Percentiles rank a stretch among this genome's conserved stretches.
Evolutionary conservation across 805 yeast species (phyloP).

Genomic region (Osmozyma mogii): DNA sequence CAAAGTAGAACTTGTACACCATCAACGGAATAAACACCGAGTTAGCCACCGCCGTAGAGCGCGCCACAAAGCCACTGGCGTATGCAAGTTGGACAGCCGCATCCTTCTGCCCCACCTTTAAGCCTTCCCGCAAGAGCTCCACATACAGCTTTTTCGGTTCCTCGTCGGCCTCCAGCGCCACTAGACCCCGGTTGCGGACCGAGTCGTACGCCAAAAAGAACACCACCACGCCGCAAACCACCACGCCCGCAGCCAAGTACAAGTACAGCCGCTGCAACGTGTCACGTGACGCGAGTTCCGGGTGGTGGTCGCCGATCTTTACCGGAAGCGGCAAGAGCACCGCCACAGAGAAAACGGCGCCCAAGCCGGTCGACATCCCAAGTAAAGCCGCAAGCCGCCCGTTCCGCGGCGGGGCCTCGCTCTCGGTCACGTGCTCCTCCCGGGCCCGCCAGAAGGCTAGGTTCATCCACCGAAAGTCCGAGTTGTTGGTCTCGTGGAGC

Average conservation of each 20-base stretch:
- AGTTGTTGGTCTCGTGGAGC: conserved; percentile 46
- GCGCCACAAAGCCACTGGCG: conserved; percentile 53
- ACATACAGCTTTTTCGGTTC: conserved; percentile 20
- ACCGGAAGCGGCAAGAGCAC: conserved; percentile 52
- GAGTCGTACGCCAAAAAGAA: conserved; percentile 39
- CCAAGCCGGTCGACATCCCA: conserved; percentile 57
- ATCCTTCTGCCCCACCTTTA: conserved; percentile 37
- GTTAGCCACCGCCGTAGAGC: conserved; percentile 52
- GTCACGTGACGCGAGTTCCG: conserved; percentile 26
- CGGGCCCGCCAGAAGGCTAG: conserved; percentile 19
- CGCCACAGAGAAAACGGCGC: conserved; percentile 58
- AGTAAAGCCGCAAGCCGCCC: conserved; percentile 55
- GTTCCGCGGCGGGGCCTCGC: conserved; percentile 6
- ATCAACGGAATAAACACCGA: conserved; percentile 56
- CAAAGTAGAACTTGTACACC: conserved; percentile 48
- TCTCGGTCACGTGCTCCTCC: conserved; percentile 1
- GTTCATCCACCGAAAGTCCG: conserved; percentile 29
- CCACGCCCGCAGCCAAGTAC: conserved; percentile 37
- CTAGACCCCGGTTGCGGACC: conserved; percentile 22
- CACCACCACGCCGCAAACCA: conserved; percentile 31
- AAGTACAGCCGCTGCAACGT: conserved; percentile 43
- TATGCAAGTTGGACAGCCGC: conserved; percentile 48
- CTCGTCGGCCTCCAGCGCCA: conserved; percentile 11
- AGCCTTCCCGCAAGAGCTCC: conserved; percentile 39
- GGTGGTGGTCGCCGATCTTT: conserved; percentile 31